Evolutionary conservation across 192 early-diverging fungal genomes (phyloP), one percentile per base, ranked within the genome.

Genomic region (Spizellomyces punctatus): DNA sequence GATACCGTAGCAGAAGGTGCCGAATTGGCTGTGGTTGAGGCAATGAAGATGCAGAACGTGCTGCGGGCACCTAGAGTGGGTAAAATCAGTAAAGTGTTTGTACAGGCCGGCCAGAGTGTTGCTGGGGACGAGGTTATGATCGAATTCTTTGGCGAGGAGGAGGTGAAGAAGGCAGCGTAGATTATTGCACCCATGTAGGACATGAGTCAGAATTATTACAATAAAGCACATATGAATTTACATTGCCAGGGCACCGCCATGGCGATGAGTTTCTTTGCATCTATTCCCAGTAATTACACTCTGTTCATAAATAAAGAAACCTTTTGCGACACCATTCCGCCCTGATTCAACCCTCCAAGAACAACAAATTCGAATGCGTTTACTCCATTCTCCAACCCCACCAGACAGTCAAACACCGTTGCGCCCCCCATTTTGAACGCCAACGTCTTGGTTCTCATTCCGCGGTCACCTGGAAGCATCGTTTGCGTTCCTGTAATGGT

Each of bases 41-140:
- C 96, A 27, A 98, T 98, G 96, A 95, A 95, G 83, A 98, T 98
- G 96, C 94, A 96, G 70, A 98, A 98, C 66, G 90, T 96, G 8
- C 72, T 98, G 59, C 82, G 91, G 3, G 88, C 94, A 9, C 86
- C 93, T 5, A 84, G 88, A 14, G 86, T 83, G 6, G 94, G 94
- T 58, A 89, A 82, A 56, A 79, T 98, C 67, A 91, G 89, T 81
- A 88, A 89, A 22, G 87, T 98, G 5, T 74, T 85, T 61, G 91
- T 96, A 6, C 71, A 82, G 69, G 76, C 86, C 1, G 93, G 93
- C 6, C 83, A 85, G 17, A 86, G 88, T 9, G 95, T 98, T 19
- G 84, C 86, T 22, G 91, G 91, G 6, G 93, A 94, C 19, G 92
- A 84, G 72, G 71, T 83, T 5, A 43, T 71, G 69, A 48, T 71